Evolutionary conservation across 805 yeast genomes (phyloP).

Genomic region (Sporopachydermia lactativora): DNA sequence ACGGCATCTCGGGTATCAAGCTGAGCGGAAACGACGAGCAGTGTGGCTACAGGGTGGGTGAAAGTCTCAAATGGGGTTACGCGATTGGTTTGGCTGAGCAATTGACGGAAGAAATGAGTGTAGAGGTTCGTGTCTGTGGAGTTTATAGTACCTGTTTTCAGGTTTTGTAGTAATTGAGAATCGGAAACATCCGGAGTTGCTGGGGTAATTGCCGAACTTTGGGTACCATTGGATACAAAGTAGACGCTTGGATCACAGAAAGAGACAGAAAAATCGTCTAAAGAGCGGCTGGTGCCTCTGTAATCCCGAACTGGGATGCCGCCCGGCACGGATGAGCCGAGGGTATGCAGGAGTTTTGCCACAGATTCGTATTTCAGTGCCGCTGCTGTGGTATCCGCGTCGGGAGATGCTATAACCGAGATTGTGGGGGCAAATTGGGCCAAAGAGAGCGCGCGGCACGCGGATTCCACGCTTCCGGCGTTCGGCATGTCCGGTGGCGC

Average conservation of each 20-base stretch:
- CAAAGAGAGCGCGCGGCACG: slow-evolving; percentile 13
- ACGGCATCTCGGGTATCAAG: slow-evolving; percentile 45
- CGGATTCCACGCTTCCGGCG: too few relatives aligned
- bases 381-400: slow-evolving; percentile 31
- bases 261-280: slow-evolving; percentile 42
- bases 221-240: not conserved
- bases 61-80: slow-evolving; percentile 73
- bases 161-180: slow-evolving; percentile 23
- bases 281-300: slow-evolving; percentile 32
- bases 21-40: slow-evolving; percentile 46
- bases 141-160: not conserved
- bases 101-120: slow-evolving; percentile 39
- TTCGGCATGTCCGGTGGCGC: too few relatives aligned
- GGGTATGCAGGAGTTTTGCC: slow-evolving; percentile 36
- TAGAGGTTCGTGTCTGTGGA: slow-evolving; percentile 29
- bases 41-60: slow-evolving; percentile 71
- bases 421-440: slow-evolving; percentile 39
- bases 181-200: slow-evolving; percentile 20
- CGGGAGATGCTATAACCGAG: slow-evolving; percentile 32
- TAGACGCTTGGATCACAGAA: slow-evolving; percentile 32
- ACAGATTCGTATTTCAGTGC: slow-evolving; percentile 27
- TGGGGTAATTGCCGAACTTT: slow-evolving; percentile 10
- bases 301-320: slow-evolving; percentile 35
- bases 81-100: slow-evolving; percentile 38
- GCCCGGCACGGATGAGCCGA: slow-evolving; percentile 39